Percentiles rank a stretch among this genome's conserved stretches.
phyloP scores from a whole-genome alignment of 1,284 basidiomycete genomes.

The Fomitopsis schrenkii region DNA sequence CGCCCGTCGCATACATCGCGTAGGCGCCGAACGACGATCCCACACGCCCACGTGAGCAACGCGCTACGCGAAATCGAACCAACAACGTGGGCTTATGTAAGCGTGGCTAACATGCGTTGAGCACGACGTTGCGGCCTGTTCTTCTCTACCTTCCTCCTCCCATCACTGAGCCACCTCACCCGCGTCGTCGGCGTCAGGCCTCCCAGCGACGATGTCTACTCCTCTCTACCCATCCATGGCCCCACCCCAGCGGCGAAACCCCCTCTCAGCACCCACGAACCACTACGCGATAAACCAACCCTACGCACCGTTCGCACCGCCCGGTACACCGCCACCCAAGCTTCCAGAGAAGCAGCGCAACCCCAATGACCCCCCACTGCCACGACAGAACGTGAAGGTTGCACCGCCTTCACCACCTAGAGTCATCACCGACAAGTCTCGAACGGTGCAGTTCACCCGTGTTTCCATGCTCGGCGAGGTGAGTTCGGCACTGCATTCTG shows the following conservation, averaged over 20 bases:
- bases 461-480: constrained; percentile 88
- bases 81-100: constrained; percentile 20
- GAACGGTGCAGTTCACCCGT: constrained; percentile 56
- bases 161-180: constrained; percentile 2
- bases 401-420: constrained; percentile 80
- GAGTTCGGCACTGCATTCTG: constrained; percentile 22
- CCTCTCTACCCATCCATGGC: constrained; percentile 22
- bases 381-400: constrained; percentile 77
- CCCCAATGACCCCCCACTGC: constrained; percentile 56
- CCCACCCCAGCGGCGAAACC: constrained; percentile 28
- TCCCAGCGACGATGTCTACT: constrained; percentile 22
- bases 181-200: constrained; percentile 31
- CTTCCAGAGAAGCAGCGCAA: constrained; percentile 18
- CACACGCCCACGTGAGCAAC: constrained; percentile 14
- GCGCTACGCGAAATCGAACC: constrained; percentile 19
- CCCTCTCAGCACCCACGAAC: constrained; percentile 26
- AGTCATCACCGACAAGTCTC: constrained; percentile 66
- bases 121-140: constrained; percentile 8
- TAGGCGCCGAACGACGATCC: not conserved
- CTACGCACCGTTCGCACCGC: constrained; percentile 10
- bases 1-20: not conserved
- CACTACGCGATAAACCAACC: constrained; percentile 24
- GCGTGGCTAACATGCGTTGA: constrained; percentile 13
- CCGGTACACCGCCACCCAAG: constrained; percentile 24
- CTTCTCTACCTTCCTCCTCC: not conserved